phyloP scores from a whole-genome alignment of 1,139 yeast genomes.

The Yamadazyma blattariae region DNA sequence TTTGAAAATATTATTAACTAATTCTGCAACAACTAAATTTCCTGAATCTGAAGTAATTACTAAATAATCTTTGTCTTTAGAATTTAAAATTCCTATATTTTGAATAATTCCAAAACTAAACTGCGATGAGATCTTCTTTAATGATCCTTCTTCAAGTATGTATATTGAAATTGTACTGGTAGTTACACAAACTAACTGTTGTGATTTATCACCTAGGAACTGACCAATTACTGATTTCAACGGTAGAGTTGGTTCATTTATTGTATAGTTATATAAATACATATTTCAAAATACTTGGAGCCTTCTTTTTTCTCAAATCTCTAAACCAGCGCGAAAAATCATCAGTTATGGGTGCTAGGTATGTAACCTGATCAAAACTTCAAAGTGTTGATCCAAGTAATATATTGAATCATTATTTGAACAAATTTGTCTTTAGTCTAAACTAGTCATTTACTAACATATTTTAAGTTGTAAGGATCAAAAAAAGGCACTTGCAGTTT shows the following conservation, averaged over 20 bases:
- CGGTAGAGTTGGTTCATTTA: slow-evolving; percentile 55
- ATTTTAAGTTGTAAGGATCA: slow-evolving; percentile 97
- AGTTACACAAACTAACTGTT: slow-evolving; percentile 62
- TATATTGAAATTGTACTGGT: slow-evolving; percentile 53
- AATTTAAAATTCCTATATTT: slow-evolving; percentile 46
- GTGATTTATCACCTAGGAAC: slow-evolving; percentile 58
- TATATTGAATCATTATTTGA: no score
- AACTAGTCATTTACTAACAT: no score
- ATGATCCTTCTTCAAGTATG: slow-evolving; percentile 55
- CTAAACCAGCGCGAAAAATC: no score
- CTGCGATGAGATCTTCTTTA: slow-evolving; percentile 41
- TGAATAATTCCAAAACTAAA: slow-evolving; percentile 62
- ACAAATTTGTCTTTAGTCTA: no score
- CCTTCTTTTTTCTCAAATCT: background rate
- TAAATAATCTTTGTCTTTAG: slow-evolving; percentile 58
- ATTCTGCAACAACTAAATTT: slow-evolving; percentile 56
- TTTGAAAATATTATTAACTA: slow-evolving; percentile 37
- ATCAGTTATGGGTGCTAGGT: slow-evolving; percentile 18
- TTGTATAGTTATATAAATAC: slow-evolving; percentile 65
- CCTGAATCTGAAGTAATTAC: slow-evolving; percentile 86
- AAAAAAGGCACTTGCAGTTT: slow-evolving; percentile 87
- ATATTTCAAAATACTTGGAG: slow-evolving; percentile 16
- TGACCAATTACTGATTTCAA: slow-evolving; percentile 61
- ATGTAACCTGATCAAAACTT: slow-evolving; percentile 8
- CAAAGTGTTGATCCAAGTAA: no score